A percentile compares a stretch with the other conserved stretches of the same genome.
Conservation (phyloP, 2,329 filamentous ascomycete species). For the Verticillium longisporum region DNA sequence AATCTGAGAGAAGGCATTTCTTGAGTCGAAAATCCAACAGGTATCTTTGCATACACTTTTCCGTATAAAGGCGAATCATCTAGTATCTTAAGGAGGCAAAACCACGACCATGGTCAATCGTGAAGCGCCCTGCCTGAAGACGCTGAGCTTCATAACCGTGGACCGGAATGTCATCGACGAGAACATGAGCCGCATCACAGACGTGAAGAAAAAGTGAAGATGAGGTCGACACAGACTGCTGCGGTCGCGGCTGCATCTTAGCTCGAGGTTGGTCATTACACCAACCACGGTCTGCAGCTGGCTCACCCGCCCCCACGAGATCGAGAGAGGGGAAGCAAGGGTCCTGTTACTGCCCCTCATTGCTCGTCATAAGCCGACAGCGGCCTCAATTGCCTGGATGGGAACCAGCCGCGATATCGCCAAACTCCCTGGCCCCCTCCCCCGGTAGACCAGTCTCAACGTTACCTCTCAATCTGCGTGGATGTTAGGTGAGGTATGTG, state of each 20-base stretch:
- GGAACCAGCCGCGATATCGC: not conserved
- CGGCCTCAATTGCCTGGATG: constrained; percentile 3
- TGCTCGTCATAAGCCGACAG: constrained; percentile 9
- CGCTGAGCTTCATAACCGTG: too few species aligned
- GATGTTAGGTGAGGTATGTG: not conserved
- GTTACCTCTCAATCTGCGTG: not conserved
- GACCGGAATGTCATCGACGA: too few species aligned
- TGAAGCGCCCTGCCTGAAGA: too few species aligned
- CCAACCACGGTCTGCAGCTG: not conserved
- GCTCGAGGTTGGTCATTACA: not conserved
- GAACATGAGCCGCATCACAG: too few species aligned
- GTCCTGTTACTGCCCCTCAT: constrained; percentile 8
- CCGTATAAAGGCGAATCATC: too few species aligned
- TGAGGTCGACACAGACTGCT: not conserved
- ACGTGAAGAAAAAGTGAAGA: not conserved
- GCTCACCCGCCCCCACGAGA: constrained; percentile 7
- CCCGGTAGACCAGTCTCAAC: not conserved
- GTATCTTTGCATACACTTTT: too few species aligned
- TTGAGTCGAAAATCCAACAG: too few species aligned
- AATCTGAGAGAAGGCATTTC: too few species aligned
- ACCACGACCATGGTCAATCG: too few species aligned
- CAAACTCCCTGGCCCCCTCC: not conserved
- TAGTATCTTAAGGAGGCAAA: too few species aligned
- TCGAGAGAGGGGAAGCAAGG: constrained; percentile 8
- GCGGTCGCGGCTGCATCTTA: not conserved